Percentiles rank a stretch among this genome's conserved stretches.
phyloP scores from a whole-genome alignment of 2,329 filamentous ascomycete species.

The Cladosporium cucumerinum region DNA sequence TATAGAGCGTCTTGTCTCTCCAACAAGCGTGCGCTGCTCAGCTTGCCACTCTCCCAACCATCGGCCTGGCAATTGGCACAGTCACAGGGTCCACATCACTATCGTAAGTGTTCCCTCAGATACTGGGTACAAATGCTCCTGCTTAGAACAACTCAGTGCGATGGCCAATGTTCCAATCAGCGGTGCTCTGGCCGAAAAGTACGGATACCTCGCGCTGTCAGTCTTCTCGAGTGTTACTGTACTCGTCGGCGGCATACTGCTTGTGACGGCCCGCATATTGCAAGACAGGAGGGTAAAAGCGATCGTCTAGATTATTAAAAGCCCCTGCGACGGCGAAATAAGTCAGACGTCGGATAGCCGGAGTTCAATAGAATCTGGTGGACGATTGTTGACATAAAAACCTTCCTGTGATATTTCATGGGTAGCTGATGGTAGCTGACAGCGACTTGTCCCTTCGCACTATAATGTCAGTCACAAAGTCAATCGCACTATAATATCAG shows the following conservation, averaged over 20 bases:
- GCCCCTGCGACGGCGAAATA: not conserved
- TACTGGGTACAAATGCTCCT: not conserved
- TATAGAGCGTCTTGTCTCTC: constrained; percentile 46
- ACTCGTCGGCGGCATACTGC: constrained; percentile 19
- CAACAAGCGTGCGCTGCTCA: constrained; percentile 47
- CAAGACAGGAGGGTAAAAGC: constrained; percentile 9
- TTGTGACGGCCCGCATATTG: constrained; percentile 12
- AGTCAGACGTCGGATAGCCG: no score
- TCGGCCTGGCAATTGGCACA: constrained; percentile 44
- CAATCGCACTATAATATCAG: no score
- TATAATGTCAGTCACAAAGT: no score
- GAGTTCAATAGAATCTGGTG: no score
- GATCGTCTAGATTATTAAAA: constrained; percentile 1
- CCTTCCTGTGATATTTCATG: no score
- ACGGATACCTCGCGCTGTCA: constrained; percentile 22
- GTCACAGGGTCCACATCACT: constrained; percentile 43
- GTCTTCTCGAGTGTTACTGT: constrained; percentile 22
- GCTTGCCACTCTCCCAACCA: constrained; percentile 38
- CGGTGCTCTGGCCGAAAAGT: constrained; percentile 22
- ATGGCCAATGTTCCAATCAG: constrained; percentile 26
- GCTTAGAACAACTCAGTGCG: constrained; percentile 8
- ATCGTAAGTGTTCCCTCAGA: constrained; percentile 35
- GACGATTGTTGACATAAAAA: no score
- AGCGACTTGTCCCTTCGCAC: no score
- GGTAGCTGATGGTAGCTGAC: no score